phyloP scores from a whole-genome alignment of 2,329 filamentous ascomycete genomes.

The Penicillium sp. region DNA sequence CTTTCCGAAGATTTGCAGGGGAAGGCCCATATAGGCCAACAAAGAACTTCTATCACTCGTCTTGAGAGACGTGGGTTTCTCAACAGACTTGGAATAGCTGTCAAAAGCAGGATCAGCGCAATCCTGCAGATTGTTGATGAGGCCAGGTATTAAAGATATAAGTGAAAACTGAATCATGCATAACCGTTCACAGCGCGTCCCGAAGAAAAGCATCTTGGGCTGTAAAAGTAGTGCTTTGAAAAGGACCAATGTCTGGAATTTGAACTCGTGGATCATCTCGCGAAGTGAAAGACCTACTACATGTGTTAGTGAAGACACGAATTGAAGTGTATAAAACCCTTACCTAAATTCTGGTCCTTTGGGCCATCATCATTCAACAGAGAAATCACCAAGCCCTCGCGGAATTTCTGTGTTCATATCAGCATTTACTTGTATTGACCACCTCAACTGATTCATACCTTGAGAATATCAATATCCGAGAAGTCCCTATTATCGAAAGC shows the following conservation, averaged over 20 bases:
- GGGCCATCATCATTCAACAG: constrained; percentile 66
- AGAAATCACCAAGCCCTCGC: constrained; percentile 72
- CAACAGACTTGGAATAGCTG: constrained; percentile 70
- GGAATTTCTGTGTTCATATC: constrained; percentile 65
- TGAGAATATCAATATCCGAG: constrained; percentile 82
- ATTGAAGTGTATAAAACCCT: constrained; percentile 33
- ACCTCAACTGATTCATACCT: constrained; percentile 41
- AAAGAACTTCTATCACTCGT: constrained; percentile 90
- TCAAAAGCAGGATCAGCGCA: constrained; percentile 93
- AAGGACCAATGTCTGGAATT: constrained; percentile 88
- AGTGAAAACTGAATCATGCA: constrained; percentile 99
- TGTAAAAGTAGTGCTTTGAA: constrained; percentile 93
- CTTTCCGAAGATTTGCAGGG: constrained; percentile 92
- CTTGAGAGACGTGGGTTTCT: constrained; percentile 77
- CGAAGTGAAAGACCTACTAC: constrained; percentile 69
- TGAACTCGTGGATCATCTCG: constrained; percentile 91
- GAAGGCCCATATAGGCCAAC: constrained; percentile 89
- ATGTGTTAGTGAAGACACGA: constrained; percentile 13
- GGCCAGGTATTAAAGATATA: constrained; percentile 88
- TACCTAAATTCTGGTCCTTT: constrained; percentile 82
- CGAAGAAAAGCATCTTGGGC: constrained; percentile 99
- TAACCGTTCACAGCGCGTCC: constrained; percentile 88
- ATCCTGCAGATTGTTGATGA: constrained; percentile 89
- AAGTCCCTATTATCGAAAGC: constrained; percentile 63
- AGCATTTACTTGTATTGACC: constrained; percentile 7